Conservation (phyloP, 2,329 filamentous ascomycete genomes). For the Nemania diffusa region DNA sequence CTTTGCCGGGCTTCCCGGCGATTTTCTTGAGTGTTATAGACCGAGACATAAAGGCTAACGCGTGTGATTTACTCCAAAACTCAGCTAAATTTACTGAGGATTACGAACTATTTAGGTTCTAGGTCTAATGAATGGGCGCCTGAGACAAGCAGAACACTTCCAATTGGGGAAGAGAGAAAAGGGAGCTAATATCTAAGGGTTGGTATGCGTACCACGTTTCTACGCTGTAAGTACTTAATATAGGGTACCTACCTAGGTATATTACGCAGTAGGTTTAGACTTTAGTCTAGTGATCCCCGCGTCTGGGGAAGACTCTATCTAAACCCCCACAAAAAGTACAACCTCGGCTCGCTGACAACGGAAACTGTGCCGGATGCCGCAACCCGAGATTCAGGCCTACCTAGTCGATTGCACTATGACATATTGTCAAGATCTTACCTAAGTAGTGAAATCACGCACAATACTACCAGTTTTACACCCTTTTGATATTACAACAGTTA, state of each 20-base stretch:
- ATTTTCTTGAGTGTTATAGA: slow-evolving; percentile 73
- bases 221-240: too few relatives aligned
- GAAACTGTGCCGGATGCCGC: slow-evolving; percentile 1
- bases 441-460: too few relatives aligned
- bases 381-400: background rate
- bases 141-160: background rate
- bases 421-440: background rate
- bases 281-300: slow-evolving; percentile 7
- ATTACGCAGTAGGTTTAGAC: too few relatives aligned
- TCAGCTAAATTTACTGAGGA: background rate
- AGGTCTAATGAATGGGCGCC: too few relatives aligned
- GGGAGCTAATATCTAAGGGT: background rate
- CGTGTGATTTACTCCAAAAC: background rate
- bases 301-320: background rate
- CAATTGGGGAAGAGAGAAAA: background rate
- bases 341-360: slow-evolving; percentile 18
- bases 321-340: slow-evolving; percentile 18
- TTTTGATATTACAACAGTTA: background rate
- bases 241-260: too few relatives aligned
- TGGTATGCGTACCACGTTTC: background rate
- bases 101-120: background rate
- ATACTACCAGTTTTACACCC: too few relatives aligned
- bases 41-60: slow-evolving; percentile 57
- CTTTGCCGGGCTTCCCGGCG: slow-evolving; percentile 85
- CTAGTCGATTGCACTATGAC: background rate